A percentile compares a stretch with the other conserved stretches of the same genome.
These are phyloP conservation scores for Fragaria vesca DNA, from an alignment of 306 rosid species.

Conservation along the genomic window DNA sequence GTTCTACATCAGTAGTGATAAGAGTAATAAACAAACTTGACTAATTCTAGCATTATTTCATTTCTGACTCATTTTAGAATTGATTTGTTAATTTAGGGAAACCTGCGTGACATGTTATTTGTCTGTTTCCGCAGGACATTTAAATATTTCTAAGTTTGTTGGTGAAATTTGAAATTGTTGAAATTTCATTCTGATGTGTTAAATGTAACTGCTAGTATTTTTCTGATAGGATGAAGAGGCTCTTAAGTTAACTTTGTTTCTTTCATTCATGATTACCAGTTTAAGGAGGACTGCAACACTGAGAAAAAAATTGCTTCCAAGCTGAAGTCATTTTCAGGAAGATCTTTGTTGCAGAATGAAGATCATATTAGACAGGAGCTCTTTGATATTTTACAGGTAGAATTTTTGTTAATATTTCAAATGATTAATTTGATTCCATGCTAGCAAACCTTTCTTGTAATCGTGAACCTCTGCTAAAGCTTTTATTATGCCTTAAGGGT, in stretches of 20 bases:
- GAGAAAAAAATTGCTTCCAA: constrained; percentile 80
- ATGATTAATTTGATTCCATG: not conserved
- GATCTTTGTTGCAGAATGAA: constrained; percentile 56
- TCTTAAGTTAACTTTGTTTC: constrained; percentile 11
- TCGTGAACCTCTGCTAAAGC: not conserved
- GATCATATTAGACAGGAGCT: constrained; percentile 58
- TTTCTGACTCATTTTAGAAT: not conserved
- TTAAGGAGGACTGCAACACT: constrained; percentile 89
- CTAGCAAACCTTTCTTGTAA: not conserved
- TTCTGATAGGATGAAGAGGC: constrained; percentile 3
- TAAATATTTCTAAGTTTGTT: constrained; percentile 3
- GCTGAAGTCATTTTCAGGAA: constrained; percentile 63
- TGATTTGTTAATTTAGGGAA: not conserved
- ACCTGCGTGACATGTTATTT: not conserved
- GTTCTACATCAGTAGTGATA: too few relatives aligned
- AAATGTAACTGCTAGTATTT: constrained; percentile 6
- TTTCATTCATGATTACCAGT: constrained; percentile 39
- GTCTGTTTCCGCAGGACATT: not conserved
- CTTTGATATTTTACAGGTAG: constrained; percentile 78
- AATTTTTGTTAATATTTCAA: not conserved
- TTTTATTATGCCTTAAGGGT: not conserved
- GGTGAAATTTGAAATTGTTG: not conserved
- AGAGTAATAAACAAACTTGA: too few relatives aligned
- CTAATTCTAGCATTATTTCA: not conserved
- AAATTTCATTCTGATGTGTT: constrained; percentile 14